A percentile compares a stretch with the other conserved stretches of the same genome.
Evolutionary conservation across 257 asterid species (phyloP).

Genomic region (Solanum bulbocastanum): DNA sequence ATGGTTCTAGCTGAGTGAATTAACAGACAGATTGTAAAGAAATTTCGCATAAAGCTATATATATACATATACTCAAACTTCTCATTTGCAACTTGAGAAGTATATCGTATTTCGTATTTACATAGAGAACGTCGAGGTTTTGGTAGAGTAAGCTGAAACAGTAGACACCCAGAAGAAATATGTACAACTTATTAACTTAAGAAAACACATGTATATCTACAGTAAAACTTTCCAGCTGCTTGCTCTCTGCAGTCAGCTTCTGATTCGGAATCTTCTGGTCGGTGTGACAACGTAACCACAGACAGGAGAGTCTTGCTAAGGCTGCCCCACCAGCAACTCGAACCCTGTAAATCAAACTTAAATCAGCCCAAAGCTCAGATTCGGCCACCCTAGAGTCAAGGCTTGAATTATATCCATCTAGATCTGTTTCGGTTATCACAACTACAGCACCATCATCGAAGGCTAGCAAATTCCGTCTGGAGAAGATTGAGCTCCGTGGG

Average conservation of each 20-base stretch:
- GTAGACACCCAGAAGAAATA: background rate
- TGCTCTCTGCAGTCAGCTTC: constrained; percentile 10
- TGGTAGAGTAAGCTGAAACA: background rate
- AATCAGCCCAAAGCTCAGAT: constrained; percentile 32
- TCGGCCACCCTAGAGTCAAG: constrained; percentile 11
- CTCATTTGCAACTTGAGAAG: background rate
- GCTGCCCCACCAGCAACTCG: constrained; percentile 44
- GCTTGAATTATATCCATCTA: constrained; percentile 36
- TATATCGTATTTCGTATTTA: background rate
- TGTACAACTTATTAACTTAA: constrained; percentile 4
- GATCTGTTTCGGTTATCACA: constrained; percentile 40
- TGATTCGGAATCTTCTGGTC: constrained; percentile 14
- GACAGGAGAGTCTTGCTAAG: constrained; percentile 37
- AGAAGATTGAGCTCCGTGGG: constrained; percentile 15
- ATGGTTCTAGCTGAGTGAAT: background rate
- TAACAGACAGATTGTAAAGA: background rate
- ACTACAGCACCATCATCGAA: constrained; percentile 55
- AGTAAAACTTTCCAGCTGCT: constrained; percentile 21
- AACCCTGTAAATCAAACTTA: constrained; percentile 38
- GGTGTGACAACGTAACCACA: constrained; percentile 31
- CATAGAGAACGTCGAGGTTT: background rate
- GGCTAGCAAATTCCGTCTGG: constrained; percentile 19
- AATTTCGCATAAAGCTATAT: background rate
- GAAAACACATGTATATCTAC: constrained; percentile 37
- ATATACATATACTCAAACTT: background rate